Percentiles rank a stretch among this genome's conserved stretches.
phyloP scores from a whole-genome alignment of 2,329 filamentous ascomycete species.

The Ophiostoma triangulosporum region DNA sequence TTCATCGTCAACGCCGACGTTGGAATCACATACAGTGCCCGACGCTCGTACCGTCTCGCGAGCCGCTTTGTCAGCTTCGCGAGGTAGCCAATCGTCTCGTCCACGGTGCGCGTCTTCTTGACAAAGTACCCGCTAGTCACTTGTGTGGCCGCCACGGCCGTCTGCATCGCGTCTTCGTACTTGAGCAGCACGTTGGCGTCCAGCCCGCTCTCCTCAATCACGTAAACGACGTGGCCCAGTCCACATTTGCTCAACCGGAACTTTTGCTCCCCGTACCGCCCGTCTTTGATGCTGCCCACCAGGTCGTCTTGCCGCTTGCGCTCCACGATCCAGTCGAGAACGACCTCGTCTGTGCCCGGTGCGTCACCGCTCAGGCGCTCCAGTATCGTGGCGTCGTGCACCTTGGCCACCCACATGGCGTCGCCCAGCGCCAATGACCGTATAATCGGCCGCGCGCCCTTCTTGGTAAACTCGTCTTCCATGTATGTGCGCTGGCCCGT shows the following conservation, averaged over 20 bases:
- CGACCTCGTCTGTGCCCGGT: constrained; percentile 50
- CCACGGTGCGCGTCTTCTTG: constrained; percentile 60
- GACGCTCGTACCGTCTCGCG: constrained; percentile 48
- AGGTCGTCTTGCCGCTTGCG: constrained; percentile 70
- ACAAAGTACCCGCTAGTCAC: constrained; percentile 69
- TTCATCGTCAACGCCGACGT: constrained; percentile 46
- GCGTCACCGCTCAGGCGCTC: constrained; percentile 37
- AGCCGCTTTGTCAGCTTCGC: constrained; percentile 57
- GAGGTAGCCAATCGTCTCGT: constrained; percentile 66
- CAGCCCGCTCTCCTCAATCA: constrained; percentile 61
- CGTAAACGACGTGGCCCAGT: constrained; percentile 62
- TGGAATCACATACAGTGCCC: constrained; percentile 49
- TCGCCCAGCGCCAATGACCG: constrained; percentile 61
- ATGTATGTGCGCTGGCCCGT: constrained; percentile 67
- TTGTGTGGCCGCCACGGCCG: constrained; percentile 63
- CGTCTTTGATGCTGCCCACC: constrained; percentile 68
- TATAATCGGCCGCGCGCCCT: constrained; percentile 51
- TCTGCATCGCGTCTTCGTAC: constrained; percentile 54
- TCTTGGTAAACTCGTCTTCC: constrained; percentile 54
- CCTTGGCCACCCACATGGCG: constrained; percentile 66
- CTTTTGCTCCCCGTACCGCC: constrained; percentile 73
- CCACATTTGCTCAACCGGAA: constrained; percentile 62
- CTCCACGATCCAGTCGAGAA: constrained; percentile 71
- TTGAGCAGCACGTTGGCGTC: constrained; percentile 37
- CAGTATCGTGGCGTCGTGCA: constrained; percentile 44